Conservation (phyloP, 202 grass and related monocot species). For the Miscanthus sacchariflorus region DNA sequence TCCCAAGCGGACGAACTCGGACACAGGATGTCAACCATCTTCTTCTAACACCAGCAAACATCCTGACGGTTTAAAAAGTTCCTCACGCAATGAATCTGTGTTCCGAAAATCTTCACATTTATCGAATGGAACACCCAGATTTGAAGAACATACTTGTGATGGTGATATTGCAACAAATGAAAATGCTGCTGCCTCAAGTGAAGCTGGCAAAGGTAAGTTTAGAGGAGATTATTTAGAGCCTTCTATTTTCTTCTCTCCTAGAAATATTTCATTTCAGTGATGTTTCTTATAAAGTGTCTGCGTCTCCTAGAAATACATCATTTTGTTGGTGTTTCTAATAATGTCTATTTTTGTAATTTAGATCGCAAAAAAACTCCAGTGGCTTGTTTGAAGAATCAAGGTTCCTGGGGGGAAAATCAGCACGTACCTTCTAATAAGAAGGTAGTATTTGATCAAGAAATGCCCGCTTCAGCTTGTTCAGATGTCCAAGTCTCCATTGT, state of each 20-base stretch:
- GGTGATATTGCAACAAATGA: slow-evolving; percentile 25
- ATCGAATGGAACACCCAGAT: slow-evolving; percentile 33
- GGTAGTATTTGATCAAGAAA: slow-evolving; percentile 17
- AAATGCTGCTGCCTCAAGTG: slow-evolving; percentile 16
- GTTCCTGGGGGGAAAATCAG: neutral
- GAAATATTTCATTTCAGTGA: slow-evolving; percentile 24
- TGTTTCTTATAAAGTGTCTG: neutral
- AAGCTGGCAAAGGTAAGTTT: slow-evolving; percentile 13
- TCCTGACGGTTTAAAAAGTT: neutral
- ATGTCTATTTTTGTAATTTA: slow-evolving; percentile 26
- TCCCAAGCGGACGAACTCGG: neutral
- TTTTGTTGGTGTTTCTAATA: slow-evolving; percentile 27
- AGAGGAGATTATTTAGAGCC: slow-evolving; percentile 2
- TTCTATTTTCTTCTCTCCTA: slow-evolving; percentile 19
- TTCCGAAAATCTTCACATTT: slow-evolving; percentile 21
- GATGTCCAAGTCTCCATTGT: slow-evolving; percentile 4
- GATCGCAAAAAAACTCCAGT: slow-evolving; percentile 13
- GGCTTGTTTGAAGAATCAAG: slow-evolving; percentile 23
- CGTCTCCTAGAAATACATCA: neutral
- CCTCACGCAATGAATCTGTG: neutral
- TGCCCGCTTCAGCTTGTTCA: slow-evolving; percentile 16
- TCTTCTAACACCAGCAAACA: neutral
- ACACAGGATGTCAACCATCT: neutral
- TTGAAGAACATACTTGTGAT: slow-evolving; percentile 38
- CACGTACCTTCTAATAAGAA: slow-evolving; percentile 27